Percentiles rank a stretch among this genome's conserved stretches.
These are phyloP conservation scores for Phialophora tarda DNA, from an alignment of 2,329 filamentous ascomycete genomes.

Conservation along the genomic window DNA sequence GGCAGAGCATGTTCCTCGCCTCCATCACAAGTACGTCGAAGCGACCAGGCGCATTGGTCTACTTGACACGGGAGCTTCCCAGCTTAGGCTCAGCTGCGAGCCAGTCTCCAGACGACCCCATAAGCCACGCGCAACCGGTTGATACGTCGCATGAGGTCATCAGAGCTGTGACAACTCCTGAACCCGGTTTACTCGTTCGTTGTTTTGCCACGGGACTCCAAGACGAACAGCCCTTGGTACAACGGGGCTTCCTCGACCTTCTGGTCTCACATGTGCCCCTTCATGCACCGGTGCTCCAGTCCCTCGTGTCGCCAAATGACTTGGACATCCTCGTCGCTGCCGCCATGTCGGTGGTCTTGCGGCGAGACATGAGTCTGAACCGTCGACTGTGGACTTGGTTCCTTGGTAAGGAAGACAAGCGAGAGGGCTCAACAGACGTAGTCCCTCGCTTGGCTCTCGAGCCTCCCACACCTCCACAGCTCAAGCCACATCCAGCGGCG, in stretches of 20 bases:
- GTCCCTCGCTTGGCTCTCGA: constrained; percentile 6
- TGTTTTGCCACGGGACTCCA: constrained; percentile 89
- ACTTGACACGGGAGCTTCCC: constrained; percentile 78
- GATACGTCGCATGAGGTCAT: constrained; percentile 59
- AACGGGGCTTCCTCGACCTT: constrained; percentile 90
- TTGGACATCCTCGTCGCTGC: constrained; percentile 81
- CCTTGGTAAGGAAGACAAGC: constrained; percentile 70
- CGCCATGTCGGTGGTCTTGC: constrained; percentile 82
- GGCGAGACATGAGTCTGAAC: constrained; percentile 96
- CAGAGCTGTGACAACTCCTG: constrained; percentile 79
- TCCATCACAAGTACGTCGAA: constrained; percentile 87
- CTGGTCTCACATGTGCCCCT: constrained; percentile 89
- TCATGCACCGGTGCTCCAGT: constrained; percentile 79
- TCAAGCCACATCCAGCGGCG: constrained; percentile 41
- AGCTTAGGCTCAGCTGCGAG: constrained; percentile 60
- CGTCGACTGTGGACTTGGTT: constrained; percentile 96
- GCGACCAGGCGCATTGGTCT: constrained; percentile 84
- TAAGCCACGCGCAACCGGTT: constrained; percentile 43
- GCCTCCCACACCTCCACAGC: constrained; percentile 1
- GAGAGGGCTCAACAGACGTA: constrained; percentile 32
- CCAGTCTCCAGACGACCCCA: constrained; percentile 38
- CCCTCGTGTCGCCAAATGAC: constrained; percentile 73
- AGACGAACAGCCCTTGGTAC: constrained; percentile 88
- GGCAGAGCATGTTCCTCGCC: constrained; percentile 96
- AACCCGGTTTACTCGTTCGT: constrained; percentile 86